These are phyloP conservation scores for Periconia macrospinosa DNA, from an alignment of 2,329 filamentous ascomycete species.

Conservation along the genomic window DNA sequence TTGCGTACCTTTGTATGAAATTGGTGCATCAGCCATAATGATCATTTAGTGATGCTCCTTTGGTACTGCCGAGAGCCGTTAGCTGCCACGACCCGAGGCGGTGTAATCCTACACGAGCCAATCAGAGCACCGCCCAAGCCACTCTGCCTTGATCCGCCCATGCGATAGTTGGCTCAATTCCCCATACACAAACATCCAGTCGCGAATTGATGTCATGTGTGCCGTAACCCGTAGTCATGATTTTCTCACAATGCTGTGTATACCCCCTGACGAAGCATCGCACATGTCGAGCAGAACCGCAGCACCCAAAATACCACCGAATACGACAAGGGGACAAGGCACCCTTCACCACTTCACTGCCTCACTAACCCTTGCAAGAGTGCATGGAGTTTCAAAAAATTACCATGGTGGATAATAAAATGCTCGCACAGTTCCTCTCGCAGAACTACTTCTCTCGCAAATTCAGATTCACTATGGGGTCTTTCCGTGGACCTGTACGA, in stretches of 20 bases:
- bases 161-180: background rate
- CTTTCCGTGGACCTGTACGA: background rate
- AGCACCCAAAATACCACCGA: background rate
- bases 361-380: background rate
- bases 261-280: background rate
- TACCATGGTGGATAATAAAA: background rate
- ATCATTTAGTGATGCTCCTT: too few relatives aligned
- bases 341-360: background rate
- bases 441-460: background rate
- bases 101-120: background rate
- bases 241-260: background rate
- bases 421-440: background rate
- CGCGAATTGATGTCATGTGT: background rate
- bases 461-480: background rate
- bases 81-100: too few relatives aligned
- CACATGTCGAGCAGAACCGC: background rate
- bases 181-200: background rate
- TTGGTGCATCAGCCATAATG: too few relatives aligned
- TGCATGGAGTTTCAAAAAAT: background rate
- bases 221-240: background rate
- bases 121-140: background rate
- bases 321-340: conserved; percentile 3
- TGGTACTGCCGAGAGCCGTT: background rate
- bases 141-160: background rate
- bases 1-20: too few relatives aligned